Conservation (phyloP, 2,329 filamentous ascomycete genomes). For the Sordariomycetes sp. region DNA sequence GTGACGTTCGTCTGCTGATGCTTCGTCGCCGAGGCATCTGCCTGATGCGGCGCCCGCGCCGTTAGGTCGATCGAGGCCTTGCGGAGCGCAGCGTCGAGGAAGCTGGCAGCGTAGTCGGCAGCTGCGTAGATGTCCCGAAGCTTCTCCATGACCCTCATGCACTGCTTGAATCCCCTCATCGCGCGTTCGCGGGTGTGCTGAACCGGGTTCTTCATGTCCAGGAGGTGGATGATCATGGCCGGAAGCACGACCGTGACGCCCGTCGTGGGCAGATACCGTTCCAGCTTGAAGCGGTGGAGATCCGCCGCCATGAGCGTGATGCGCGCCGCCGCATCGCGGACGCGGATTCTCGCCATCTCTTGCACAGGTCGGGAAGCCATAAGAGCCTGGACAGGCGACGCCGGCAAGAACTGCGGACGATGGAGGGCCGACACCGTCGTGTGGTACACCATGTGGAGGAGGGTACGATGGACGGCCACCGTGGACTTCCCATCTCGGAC, state of each 20-base stretch:
- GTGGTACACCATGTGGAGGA: slow-evolving; percentile 89
- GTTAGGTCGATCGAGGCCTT: slow-evolving; percentile 72
- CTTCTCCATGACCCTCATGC: slow-evolving; percentile 84
- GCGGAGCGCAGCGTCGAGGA: slow-evolving; percentile 82
- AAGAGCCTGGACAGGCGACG: slow-evolving; percentile 43
- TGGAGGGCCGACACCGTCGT: slow-evolving; percentile 87
- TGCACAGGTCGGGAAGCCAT: slow-evolving; percentile 58
- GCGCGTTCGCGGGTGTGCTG: slow-evolving; percentile 61
- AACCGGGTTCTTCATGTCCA: slow-evolving; percentile 81
- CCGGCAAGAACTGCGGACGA: slow-evolving; percentile 79
- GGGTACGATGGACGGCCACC: slow-evolving; percentile 62
- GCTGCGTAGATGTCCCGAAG: slow-evolving; percentile 84
- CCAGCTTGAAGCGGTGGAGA: slow-evolving; percentile 61
- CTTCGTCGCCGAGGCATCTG: slow-evolving; percentile 22
- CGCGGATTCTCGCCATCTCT: slow-evolving; percentile 71
- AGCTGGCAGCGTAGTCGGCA: slow-evolving; percentile 91
- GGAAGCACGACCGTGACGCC: slow-evolving; percentile 86
- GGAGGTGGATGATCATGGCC: slow-evolving; percentile 85
- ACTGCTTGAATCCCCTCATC: slow-evolving; percentile 74
- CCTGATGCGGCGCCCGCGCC: slow-evolving; percentile 19
- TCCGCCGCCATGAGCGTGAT: slow-evolving; percentile 78
- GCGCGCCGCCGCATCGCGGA: slow-evolving; percentile 72
- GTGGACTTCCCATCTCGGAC: slow-evolving; percentile 49
- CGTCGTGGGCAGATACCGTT: slow-evolving; percentile 74
- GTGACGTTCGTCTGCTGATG: slow-evolving; percentile 10